phyloP scores from a whole-genome alignment of 768 basidiomycete genomes.

The Rhizopogon vesiculosus region DNA sequence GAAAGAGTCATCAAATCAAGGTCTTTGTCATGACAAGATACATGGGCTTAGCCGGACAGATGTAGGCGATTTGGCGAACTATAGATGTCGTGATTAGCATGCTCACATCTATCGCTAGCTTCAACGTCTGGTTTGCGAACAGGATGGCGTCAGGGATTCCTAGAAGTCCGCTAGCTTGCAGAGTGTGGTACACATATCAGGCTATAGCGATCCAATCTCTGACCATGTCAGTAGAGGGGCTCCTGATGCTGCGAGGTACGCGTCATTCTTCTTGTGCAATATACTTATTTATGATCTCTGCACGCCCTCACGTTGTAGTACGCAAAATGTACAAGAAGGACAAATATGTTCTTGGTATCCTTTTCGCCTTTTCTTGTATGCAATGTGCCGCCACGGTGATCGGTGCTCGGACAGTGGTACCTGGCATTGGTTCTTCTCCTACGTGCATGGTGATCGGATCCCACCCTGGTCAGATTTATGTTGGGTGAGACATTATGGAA shows the following conservation, averaged over 20 bases:
- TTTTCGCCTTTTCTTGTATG: constrained; percentile 4
- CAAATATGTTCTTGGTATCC: constrained; percentile 5
- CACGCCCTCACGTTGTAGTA: constrained; percentile 2
- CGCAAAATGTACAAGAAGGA: constrained; percentile 11
- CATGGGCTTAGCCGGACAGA: constrained; percentile 11
- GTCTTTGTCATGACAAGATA: constrained; percentile 12
- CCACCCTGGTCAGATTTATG: constrained; percentile 12
- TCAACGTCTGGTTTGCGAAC: constrained; percentile 15
- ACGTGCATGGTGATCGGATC: constrained; percentile 12
- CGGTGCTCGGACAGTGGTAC: constrained; percentile 10
- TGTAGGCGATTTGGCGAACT: constrained; percentile 7
- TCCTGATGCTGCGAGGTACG: constrained; percentile 17
- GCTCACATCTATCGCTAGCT: constrained; percentile 6
- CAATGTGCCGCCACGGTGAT: constrained; percentile 14
- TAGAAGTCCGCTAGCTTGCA: constrained; percentile 6
- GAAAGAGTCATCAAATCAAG: not conserved
- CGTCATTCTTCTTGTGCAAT: not conserved
- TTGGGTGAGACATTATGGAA: constrained; percentile 7
- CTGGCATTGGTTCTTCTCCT: constrained; percentile 4
- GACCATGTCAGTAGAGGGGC: constrained; percentile 4
- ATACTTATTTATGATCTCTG: not conserved
- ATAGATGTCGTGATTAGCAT: too few relatives aligned
- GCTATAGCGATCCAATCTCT: constrained; percentile 10
- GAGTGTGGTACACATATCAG: constrained; percentile 15
- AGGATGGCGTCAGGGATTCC: constrained; percentile 13